These are phyloP conservation scores for Amanita pallidorosea DNA, from an alignment of 768 basidiomycete genomes.

Conservation along the genomic window DNA sequence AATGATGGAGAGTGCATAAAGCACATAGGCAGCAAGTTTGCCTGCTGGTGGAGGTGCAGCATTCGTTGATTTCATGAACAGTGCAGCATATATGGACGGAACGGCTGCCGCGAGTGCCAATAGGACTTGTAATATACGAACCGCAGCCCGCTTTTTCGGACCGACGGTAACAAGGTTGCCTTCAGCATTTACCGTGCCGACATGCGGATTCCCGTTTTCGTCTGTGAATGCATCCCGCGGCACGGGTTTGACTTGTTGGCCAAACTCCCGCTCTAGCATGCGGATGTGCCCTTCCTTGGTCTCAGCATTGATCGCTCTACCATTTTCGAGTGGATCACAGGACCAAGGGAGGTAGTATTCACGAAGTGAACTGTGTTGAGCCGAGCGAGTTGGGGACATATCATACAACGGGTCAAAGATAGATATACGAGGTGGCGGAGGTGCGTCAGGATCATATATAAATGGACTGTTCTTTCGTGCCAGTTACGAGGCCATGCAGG, in stretches of 20 bases:
- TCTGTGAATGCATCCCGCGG: conserved; percentile 22
- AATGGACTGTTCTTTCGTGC: conserved; percentile 10
- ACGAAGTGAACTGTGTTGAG: conserved; percentile 6
- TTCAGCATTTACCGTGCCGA: conserved; percentile 49
- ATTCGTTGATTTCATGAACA: conserved; percentile 45
- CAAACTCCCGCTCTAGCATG: conserved; percentile 64
- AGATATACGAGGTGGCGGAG: conserved; percentile 9
- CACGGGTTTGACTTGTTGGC: conserved; percentile 22
- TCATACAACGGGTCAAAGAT: conserved; percentile 21
- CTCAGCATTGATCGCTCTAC: conserved; percentile 30
- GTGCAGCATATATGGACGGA: conserved; percentile 51
- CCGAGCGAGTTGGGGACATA: not conserved
- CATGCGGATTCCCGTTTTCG: too few relatives aligned
- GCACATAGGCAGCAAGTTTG: conserved; percentile 40
- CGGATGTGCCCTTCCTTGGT: conserved; percentile 59
- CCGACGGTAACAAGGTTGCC: conserved; percentile 54
- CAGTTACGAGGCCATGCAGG: conserved; percentile 48
- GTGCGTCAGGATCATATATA: conserved; percentile 15
- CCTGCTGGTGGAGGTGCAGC: conserved; percentile 44
- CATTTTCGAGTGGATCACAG: conserved; percentile 34
- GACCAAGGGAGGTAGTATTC: conserved; percentile 34
- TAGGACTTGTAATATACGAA: conserved; percentile 36
- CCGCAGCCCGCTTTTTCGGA: conserved; percentile 44
- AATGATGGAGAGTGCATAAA: conserved; percentile 46
- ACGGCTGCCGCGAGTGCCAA: conserved; percentile 41